Evolutionary conservation across 441 rosid species (phyloP).

Genomic region (Populus trichocarpa): DNA sequence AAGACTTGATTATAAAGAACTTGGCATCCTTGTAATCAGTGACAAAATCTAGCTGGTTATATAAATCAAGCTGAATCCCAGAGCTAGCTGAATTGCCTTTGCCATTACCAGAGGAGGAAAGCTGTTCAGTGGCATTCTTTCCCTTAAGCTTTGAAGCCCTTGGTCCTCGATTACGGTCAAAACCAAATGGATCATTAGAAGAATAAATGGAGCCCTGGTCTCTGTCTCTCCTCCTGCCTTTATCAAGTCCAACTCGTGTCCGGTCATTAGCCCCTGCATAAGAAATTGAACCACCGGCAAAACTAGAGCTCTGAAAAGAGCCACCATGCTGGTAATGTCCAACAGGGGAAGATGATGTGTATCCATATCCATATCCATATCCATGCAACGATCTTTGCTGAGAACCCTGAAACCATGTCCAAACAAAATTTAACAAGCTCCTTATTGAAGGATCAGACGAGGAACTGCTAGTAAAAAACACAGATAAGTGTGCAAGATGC

Average conservation of each 20-base stretch:
- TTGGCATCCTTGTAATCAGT: constrained; percentile 56
- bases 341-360: constrained; percentile 39
- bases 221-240: constrained; percentile 58
- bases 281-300: constrained; percentile 33
- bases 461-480: not conserved
- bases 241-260: constrained; percentile 38
- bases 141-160: constrained; percentile 61
- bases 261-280: constrained; percentile 47
- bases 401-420: constrained; percentile 23
- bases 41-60: constrained; percentile 49
- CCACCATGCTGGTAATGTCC: constrained; percentile 48
- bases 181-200: constrained; percentile 47
- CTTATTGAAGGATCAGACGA: not conserved
- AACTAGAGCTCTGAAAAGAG: constrained; percentile 42
- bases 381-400: constrained; percentile 46
- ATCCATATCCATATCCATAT: constrained; percentile 25
- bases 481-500: not conserved
- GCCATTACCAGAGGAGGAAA: constrained; percentile 37
- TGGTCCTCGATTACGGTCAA: constrained; percentile 71
- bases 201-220: constrained; percentile 42
- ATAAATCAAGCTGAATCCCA: constrained; percentile 33
- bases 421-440: constrained; percentile 7
- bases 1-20: constrained; percentile 73
- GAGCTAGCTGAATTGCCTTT: constrained; percentile 34
- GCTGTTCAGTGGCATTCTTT: constrained; percentile 38